These are phyloP conservation scores for Chytridium lagenaria DNA, from an alignment of 371 early-diverging fungal genomes.

Conservation along the genomic window DNA sequence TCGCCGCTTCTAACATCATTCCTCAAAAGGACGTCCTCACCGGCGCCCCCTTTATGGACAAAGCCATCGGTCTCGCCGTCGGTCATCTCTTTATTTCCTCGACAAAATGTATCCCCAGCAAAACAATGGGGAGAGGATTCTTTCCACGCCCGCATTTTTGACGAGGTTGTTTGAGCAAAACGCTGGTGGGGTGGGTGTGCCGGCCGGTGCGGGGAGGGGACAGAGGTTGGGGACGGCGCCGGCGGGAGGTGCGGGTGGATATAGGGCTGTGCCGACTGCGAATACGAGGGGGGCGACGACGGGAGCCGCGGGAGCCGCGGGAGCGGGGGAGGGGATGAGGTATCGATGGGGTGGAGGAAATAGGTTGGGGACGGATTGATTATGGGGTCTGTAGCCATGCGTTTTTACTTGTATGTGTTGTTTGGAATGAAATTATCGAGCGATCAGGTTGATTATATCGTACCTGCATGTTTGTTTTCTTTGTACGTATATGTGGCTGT, in stretches of 20 bases:
- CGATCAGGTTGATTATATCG: too few species aligned
- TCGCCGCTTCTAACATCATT: too few species aligned
- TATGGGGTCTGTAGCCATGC: neutral
- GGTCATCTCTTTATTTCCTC: constrained; percentile 51
- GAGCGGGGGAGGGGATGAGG: neutral
- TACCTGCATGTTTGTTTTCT: too few species aligned
- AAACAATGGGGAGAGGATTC: constrained; percentile 39
- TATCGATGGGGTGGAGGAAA: constrained; percentile 5
- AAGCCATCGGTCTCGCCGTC: constrained; percentile 44
- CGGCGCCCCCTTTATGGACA: constrained; percentile 29
- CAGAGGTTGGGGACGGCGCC: neutral
- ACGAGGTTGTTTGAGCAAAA: constrained; percentile 25
- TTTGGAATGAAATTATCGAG: too few species aligned
- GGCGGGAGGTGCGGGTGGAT: neutral
- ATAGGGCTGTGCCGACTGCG: constrained; percentile 6
- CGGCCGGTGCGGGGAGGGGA: constrained; percentile 6
- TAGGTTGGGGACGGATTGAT: neutral
- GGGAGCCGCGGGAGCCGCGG: neutral
- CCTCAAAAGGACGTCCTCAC: constrained; percentile 45
- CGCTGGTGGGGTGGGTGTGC: neutral
- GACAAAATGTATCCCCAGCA: constrained; percentile 48
- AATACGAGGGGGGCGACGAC: neutral
- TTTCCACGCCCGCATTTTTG: constrained; percentile 44
- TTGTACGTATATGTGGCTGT: too few species aligned
- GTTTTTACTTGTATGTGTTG: too few species aligned